phyloP scores from a whole-genome alignment of 371 early-diverging fungal genomes.

The Batkoa obscura region DNA sequence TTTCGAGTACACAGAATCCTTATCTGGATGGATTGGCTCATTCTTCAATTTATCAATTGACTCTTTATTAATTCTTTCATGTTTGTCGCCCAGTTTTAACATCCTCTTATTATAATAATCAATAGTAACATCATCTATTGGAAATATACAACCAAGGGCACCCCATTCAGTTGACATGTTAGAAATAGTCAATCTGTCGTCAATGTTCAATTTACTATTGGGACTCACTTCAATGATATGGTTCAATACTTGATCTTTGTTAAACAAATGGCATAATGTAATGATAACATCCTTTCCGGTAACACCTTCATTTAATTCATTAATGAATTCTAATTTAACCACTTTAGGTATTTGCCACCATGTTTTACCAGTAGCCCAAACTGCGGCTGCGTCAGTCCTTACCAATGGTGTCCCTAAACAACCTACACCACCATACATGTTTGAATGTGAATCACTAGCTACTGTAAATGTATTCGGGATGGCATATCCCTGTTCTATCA shows the following conservation, averaged over 20 bases:
- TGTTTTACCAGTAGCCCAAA: constrained; percentile 91
- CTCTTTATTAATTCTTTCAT: constrained; percentile 50
- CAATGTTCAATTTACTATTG: constrained; percentile 48
- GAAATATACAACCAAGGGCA: constrained; percentile 88
- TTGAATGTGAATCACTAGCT: constrained; percentile 93
- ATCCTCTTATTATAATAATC: constrained; percentile 49
- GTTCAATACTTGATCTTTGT: constrained; percentile 81
- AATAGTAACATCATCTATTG: constrained; percentile 61
- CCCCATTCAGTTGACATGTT: constrained; percentile 99
- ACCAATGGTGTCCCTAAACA: constrained; percentile 90
- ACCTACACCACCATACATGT: constrained; percentile 94
- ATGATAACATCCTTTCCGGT: constrained; percentile 93
- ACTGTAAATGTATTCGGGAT: constrained; percentile 82
- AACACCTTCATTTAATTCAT: constrained; percentile 49
- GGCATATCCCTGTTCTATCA: constrained; percentile 93
- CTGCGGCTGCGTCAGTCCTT: constrained; percentile 89
- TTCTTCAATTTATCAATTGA: constrained; percentile 30
- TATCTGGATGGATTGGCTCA: constrained; percentile 33
- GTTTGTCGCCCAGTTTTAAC: constrained; percentile 12
- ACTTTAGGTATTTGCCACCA: constrained; percentile 97
- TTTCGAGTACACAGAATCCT: constrained; percentile 62
- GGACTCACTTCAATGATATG: constrained; percentile 85
- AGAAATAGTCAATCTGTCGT: constrained; percentile 83
- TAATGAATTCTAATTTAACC: constrained; percentile 61
- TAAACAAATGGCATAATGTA: constrained; percentile 67